Evolutionary conservation across 2,329 filamentous ascomycete species (phyloP), one percentile per base, ranked within the genome.

Genomic region (Daldinia sp.): DNA sequence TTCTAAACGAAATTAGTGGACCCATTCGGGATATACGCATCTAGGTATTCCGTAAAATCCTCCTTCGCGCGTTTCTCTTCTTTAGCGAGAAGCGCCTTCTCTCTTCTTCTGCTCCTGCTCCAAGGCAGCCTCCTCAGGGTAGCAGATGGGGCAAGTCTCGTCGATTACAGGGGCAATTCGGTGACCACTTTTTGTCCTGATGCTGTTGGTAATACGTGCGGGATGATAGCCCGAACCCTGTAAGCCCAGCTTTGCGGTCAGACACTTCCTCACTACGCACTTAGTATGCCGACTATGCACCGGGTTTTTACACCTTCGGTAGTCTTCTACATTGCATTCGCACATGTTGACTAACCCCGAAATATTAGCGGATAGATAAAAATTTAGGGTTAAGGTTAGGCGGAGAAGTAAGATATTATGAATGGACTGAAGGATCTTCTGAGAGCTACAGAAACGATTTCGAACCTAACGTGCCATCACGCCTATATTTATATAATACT

Each of bases 211-310:
- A 6, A 75, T 67, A 2, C 41, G 57, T 20, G 67, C 28, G 7
- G 69, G 72, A 37, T 74, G 73, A 37, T 72, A 73, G 1, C 44
- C 37, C 23, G 61, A 57, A 10, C 18, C 60, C 12, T 55, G 54
- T 3, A 74, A 41, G 0, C 70, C 65, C 1, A 75, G 56, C 3
- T 61, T 75, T n/a, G 79, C 79, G 30, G 33, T 76, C 1, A 76
- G 73, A 61, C 72, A 78, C 4, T 72, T 69, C 74, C 28, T 66
- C 3, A 53, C 26, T 5, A 28, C 39, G 12, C 18, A 33, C 44
- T 28, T 58, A 12, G 10, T 18, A 26, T 68, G 62, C 0, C 48
- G 26, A 33, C 35, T 44, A 23, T n/a, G 18, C 6, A 13, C 54
- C 20, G 44, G 59, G 18, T 41, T 39, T 18, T 60, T 60, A 55